These are phyloP conservation scores for Eimeria zaria DNA, from an alignment of 169 alveolate genomes.

Conservation along the genomic window DNA sequence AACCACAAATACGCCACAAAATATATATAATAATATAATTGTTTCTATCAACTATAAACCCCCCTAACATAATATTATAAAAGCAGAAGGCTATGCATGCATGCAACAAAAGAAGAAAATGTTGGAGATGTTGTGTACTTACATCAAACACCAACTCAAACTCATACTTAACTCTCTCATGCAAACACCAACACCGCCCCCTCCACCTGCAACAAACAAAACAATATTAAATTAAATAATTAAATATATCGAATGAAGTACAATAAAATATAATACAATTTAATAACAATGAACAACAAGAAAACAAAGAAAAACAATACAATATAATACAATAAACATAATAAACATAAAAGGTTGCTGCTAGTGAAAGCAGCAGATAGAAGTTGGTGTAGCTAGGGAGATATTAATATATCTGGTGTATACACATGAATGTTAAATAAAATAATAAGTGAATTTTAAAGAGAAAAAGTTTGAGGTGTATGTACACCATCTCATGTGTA, in stretches of 20 bases:
- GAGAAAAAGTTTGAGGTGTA: not conserved
- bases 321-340: no score
- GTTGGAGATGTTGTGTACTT: not conserved
- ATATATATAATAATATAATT: not conserved
- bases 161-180: conserved; percentile 95
- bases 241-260: not conserved
- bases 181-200: conserved; percentile 98
- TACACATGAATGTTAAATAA: not conserved
- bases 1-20: no score
- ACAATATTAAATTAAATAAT: not conserved
- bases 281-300: not conserved
- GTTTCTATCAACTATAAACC: no score
- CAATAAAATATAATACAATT: not conserved
- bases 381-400: no score
- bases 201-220: conserved; percentile 92
- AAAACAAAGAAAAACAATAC: not conserved
- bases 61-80: no score
- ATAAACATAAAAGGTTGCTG: not conserved
- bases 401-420: no score
- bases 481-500: not conserved
- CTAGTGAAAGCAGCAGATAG: not conserved
- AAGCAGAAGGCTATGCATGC: no score
- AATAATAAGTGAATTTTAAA: not conserved
- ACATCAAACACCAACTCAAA: conserved; percentile 96
- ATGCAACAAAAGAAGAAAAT: no score